Conservation (phyloP, 176 grass and related monocot genomes). For the Oropetium thomaeum region DNA sequence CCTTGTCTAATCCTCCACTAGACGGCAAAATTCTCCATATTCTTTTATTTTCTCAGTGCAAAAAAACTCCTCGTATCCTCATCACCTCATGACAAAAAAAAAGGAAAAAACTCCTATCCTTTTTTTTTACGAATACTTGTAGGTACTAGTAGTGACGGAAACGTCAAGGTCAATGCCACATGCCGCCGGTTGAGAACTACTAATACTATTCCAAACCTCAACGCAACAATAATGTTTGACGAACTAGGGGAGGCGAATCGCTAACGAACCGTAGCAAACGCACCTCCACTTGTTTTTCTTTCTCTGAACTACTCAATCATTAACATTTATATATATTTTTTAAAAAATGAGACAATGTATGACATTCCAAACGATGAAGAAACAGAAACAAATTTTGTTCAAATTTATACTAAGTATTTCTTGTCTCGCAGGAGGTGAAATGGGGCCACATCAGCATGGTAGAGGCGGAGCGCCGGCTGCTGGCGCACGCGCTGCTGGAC, state of each 20-base stretch:
- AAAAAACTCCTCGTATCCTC: no score
- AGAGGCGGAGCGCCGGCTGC: slow-evolving; percentile 60
- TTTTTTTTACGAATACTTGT: not conserved
- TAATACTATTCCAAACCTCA: not conserved
- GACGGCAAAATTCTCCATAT: not conserved
- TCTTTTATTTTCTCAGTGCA: no score
- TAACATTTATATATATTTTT: not conserved
- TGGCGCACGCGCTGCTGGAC: slow-evolving; percentile 63
- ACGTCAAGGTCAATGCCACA: not conserved
- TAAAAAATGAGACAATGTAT: not conserved
- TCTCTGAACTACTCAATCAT: not conserved
- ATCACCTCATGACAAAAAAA: no score
- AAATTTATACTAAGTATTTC: no score
- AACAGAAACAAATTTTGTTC: not conserved
- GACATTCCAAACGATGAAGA: not conserved
- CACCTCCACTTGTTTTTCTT: not conserved
- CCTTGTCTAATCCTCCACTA: not conserved
- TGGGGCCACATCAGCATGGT: slow-evolving; percentile 72
- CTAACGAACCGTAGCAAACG: not conserved
- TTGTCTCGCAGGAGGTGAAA: slow-evolving; percentile 47
- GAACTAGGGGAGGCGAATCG: not conserved
- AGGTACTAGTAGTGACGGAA: not conserved
- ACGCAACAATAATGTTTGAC: not conserved
- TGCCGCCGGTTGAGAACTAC: not conserved
- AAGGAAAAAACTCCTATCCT: no score